phyloP scores from a whole-genome alignment of 2,329 filamentous ascomycete species.

The Cladophialophora yegresii region DNA sequence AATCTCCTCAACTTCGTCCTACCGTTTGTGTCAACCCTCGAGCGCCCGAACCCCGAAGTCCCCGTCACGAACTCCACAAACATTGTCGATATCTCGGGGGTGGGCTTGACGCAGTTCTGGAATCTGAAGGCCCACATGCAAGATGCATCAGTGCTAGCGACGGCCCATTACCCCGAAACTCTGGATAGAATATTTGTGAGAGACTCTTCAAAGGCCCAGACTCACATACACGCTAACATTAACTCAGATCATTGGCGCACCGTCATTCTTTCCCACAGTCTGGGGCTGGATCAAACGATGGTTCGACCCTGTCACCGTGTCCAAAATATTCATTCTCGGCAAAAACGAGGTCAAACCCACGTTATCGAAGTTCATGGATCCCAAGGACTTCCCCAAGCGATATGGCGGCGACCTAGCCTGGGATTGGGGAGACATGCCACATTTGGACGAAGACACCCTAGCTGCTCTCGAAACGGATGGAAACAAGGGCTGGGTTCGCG shows the following conservation, averaged over 20 bases:
- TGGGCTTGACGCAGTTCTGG: slow-evolving; percentile 93
- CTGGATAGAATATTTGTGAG: slow-evolving; percentile 74
- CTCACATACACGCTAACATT: neutral
- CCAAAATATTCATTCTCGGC: slow-evolving; percentile 90
- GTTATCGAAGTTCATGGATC: slow-evolving; percentile 78
- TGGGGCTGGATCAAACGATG: slow-evolving; percentile 87
- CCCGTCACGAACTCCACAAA: slow-evolving; percentile 92
- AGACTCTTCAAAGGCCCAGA: slow-evolving; percentile 7
- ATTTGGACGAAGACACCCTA: slow-evolving; percentile 60
- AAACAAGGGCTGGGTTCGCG: slow-evolving; percentile 35
- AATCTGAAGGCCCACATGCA: slow-evolving; percentile 94
- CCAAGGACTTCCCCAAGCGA: slow-evolving; percentile 78
- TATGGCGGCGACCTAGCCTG: slow-evolving; percentile 89
- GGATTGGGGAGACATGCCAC: slow-evolving; percentile 72
- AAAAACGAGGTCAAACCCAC: slow-evolving; percentile 72
- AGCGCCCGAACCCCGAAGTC: slow-evolving; percentile 72
- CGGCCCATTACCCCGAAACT: slow-evolving; percentile 93
- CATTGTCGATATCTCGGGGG: slow-evolving; percentile 87
- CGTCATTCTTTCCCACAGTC: slow-evolving; percentile 81
- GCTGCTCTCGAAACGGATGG: slow-evolving; percentile 37
- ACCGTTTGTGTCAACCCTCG: slow-evolving; percentile 77
- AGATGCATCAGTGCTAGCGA: slow-evolving; percentile 81
- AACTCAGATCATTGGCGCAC: slow-evolving; percentile 76
- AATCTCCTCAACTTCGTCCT: slow-evolving; percentile 85
- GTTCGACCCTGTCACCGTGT: slow-evolving; percentile 90